Evolutionary conservation across 768 basidiomycete genomes (phyloP), one percentile per base, ranked within the genome.

Genomic region (Mycena leptocephala): DNA sequence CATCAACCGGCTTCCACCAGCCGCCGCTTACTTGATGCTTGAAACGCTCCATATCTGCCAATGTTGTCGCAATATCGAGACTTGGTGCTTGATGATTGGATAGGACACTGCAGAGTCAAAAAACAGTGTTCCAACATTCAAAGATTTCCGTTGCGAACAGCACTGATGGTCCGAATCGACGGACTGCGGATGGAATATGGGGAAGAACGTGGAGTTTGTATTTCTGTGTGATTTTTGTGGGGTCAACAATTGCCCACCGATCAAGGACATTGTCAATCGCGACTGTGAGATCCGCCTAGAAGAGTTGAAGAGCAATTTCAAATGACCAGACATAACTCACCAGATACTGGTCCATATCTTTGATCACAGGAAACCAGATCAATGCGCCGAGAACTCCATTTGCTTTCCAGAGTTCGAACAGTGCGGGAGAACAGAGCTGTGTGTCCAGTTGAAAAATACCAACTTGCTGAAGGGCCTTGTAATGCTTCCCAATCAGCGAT

Each of bases 341-440:
- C 28, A 64, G 64, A 33, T 48, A 65, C 39, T 46, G 26, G 2
- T 30, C 32, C 43, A 65, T 48, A 33, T 65, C 24, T 9, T 30
- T 32, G 22, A 65, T 65, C 24, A 24, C 64, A 2, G 64, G 64
- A 33, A 46, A 65, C 64, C 64, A 65, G 0, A 65, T 24, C 46
- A 65, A 24, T 7, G 64, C 64, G 8, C 64, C 64, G n/a, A n/a
- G n/a, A n/a, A n/a, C n/a, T n/a, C n/a, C n/a, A n/a, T n/a, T n/a
- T n/a, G n/a, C n/a, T n/a, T 64, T 64, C 62, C 62, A 64, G 9
- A 64, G 39, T 4, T 64, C 28, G 62, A 64, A 28, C 8, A 64
- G 28, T 6, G 22, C 5, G 14, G 43, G 9, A 14, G 43, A 32
- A 26, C 64, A 65, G 6, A 65, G 32, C 22, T 33, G n/a, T 22